These are phyloP conservation scores for Dactylellina leptospora DNA, from an alignment of 2,329 filamentous ascomycete genomes.

Conservation along the genomic window DNA sequence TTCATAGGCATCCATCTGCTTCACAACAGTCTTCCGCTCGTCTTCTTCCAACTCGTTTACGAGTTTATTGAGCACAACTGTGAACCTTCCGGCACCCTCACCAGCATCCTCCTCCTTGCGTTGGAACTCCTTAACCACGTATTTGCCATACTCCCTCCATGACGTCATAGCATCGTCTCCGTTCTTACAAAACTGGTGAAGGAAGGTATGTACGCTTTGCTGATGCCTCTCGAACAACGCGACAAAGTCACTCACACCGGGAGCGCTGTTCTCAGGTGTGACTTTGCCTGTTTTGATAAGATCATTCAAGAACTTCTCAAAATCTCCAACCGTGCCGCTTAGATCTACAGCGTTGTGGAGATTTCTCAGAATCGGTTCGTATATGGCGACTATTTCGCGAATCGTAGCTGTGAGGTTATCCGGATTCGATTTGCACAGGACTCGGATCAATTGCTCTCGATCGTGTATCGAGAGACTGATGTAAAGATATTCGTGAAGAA, in stretches of 20 bases:
- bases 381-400: constrained; percentile 71
- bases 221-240: constrained; percentile 72
- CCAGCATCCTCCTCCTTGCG: constrained; percentile 55
- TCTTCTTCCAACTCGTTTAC: constrained; percentile 58
- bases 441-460: constrained; percentile 73
- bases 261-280: constrained; percentile 59
- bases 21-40: constrained; percentile 61
- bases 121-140: constrained; percentile 68
- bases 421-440: constrained; percentile 73
- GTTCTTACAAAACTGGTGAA: constrained; percentile 74
- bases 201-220: constrained; percentile 72
- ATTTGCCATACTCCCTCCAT: constrained; percentile 70
- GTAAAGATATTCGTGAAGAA: constrained; percentile 75
- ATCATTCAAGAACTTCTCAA: constrained; percentile 75
- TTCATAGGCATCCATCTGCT: constrained; percentile 61
- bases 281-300: constrained; percentile 69
- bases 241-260: constrained; percentile 77
- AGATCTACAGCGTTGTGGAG: constrained; percentile 78
- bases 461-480: constrained; percentile 76
- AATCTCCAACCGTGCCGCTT: constrained; percentile 72
- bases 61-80: constrained; percentile 60
- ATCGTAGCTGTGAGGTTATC: constrained; percentile 77
- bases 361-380: constrained; percentile 76
- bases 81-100: constrained; percentile 62
- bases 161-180: constrained; percentile 72